A percentile compares a stretch with the other conserved stretches of the same genome.
These are phyloP conservation scores for Mollisiaceae sp. DNA, from an alignment of 2,329 filamentous ascomycete genomes.

Conservation along the genomic window DNA sequence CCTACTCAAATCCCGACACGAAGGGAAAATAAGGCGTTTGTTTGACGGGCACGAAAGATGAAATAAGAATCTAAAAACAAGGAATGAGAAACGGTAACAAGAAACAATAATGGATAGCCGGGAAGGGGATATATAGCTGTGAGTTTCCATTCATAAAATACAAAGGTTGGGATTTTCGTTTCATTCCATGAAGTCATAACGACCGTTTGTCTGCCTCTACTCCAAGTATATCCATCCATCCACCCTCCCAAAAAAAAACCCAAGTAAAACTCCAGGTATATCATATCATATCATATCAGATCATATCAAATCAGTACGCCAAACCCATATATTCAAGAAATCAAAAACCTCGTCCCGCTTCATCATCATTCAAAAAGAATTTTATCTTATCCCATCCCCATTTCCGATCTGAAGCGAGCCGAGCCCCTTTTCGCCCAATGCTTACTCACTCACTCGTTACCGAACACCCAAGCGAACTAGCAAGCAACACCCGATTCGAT, in stretches of 20 bases:
- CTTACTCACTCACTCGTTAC: no score
- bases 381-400: no score
- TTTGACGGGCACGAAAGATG: no score
- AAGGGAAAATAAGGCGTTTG: no score
- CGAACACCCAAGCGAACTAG: background rate
- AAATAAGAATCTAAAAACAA: no score
- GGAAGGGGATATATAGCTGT: conserved; percentile 3
- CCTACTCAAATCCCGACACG: no score
- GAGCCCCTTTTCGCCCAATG: background rate
- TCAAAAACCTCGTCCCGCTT: background rate
- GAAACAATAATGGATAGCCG: no score
- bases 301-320: background rate
- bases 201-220: background rate
- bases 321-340: background rate
- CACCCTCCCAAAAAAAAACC: no score
- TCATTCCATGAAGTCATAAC: conserved; percentile 1
- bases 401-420: background rate
- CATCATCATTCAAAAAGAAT: no score
- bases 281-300: no score
- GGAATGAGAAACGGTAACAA: no score
- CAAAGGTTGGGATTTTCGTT: background rate
- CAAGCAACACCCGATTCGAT: no score
- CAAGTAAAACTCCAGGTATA: conserved; percentile 1
- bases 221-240: background rate
- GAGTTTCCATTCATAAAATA: conserved; percentile 1